Base-by-base conservation (phyloP, 2,329 filamentous ascomycete species). In the Gaeumannomyces tritici region DNA sequence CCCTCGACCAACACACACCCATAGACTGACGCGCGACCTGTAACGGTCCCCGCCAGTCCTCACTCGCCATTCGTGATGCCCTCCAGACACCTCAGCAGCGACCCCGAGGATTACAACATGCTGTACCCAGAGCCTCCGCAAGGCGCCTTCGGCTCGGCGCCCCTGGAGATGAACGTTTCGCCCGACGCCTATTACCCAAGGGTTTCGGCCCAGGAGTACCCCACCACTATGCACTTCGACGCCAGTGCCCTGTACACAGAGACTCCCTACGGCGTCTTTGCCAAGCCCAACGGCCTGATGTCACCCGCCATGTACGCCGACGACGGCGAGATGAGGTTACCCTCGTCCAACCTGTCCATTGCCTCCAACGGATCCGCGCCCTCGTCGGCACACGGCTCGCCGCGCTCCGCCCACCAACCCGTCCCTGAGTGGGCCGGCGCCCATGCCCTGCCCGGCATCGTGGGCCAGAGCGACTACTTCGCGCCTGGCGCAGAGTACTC, bases 381-480 rank as follows among this genome's bases (percentile, higher is more conserved):
- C 8, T 89, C 87, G 1, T 89, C 87, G 11, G 84, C 83, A 62
- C 82, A 87, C 65, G 86, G 86, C 63, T 90, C 87, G 27, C 87
- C 87, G 29, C 83, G 85, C 68, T 87, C 86, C 1, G 81, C 83
- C 65, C 80, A 83, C 69, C 83, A 83, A 64, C 77, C 78, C 68
- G 79, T 84, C 60, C 78, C 85, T 57, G 83, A 86, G 64, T 89
- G 86, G 84, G 73, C 79, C 66, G 73, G 78, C 64, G 72, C 76
- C 64, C 81, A 81, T 61, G 75, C 89, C 47, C 84, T 82, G 66
- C 87, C 87, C 33, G 76, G 79, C 69, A 89, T 91, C 65, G 83
- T 89, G 60, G 80, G 81, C 67, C 77, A 82, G 64, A 77, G 79
- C 70, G 78, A 79, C 63, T 82, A 81, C 71, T 79, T 76, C 65